phyloP scores from a whole-genome alignment of 108 stramenopile genomes.

The Nitzschia inconspicua region DNA sequence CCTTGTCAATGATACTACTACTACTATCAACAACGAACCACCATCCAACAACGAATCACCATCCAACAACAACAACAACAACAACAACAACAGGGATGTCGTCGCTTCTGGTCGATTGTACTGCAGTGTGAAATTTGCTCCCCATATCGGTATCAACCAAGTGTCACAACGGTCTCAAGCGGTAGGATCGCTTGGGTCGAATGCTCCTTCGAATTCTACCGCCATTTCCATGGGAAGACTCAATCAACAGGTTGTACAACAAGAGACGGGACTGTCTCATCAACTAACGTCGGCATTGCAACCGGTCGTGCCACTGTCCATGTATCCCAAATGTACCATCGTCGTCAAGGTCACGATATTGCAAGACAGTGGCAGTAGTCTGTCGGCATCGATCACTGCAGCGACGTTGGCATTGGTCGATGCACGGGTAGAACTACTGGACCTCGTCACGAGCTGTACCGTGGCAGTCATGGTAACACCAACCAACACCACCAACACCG shows the following conservation, averaged over 20 bases:
- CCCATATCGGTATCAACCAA: conserved; percentile 52
- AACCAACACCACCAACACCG: conserved; percentile 2
- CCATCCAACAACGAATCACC: conserved; percentile 1
- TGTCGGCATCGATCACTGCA: conserved; percentile 62
- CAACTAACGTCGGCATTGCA: conserved; percentile 49
- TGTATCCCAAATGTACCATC: conserved; percentile 53
- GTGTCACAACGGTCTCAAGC: conserved; percentile 23
- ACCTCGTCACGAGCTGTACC: conserved; percentile 62
- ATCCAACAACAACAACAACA: conserved; percentile 13
- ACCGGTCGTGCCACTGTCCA: conserved; percentile 40
- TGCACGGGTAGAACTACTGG: conserved; percentile 61
- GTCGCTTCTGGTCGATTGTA: conserved; percentile 28
- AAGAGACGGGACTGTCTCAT: conserved; percentile 54
- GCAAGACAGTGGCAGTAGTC: conserved; percentile 76
- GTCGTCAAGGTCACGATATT: conserved; percentile 63
- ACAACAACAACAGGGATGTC: not conserved
- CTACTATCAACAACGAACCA: not conserved
- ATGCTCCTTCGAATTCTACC: conserved; percentile 2
- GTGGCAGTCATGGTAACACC: conserved; percentile 43
- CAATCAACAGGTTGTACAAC: conserved; percentile 17
- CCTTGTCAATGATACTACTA: conserved; percentile 24
- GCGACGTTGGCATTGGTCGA: conserved; percentile 71
- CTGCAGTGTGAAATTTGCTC: conserved; percentile 56
- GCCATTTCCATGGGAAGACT: conserved; percentile 30
- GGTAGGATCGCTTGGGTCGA: conserved; percentile 19